Percentiles rank a stretch among this genome's conserved stretches.
These are phyloP conservation scores for Sugiyamaella pinicola DNA, from an alignment of 1,139 yeast species.

Conservation along the genomic window DNA sequence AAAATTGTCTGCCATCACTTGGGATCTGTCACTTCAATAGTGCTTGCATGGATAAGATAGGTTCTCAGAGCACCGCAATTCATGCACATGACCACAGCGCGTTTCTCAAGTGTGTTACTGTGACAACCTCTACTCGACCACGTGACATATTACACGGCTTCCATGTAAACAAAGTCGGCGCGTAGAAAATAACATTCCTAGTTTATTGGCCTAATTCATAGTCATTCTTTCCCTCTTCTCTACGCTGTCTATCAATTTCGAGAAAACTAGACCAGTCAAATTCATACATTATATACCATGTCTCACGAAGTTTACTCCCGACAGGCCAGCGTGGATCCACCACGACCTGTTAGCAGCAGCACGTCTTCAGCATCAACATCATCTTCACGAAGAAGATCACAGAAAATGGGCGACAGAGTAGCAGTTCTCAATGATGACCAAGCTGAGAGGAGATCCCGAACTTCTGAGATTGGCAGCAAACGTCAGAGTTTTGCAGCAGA, in stretches of 20 bases:
- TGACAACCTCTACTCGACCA: not conserved
- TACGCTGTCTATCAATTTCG: too few species aligned
- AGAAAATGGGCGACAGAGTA: conserved; percentile 18
- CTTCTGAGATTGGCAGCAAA: conserved; percentile 22
- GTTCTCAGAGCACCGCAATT: too few species aligned
- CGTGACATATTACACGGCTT: not conserved
- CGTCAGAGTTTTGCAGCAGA: conserved; percentile 26
- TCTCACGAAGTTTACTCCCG: conserved; percentile 9
- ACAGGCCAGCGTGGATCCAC: not conserved
- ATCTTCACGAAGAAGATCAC: conserved; percentile 16
- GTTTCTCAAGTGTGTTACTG: not conserved
- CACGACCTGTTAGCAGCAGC: not conserved
- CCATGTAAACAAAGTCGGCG: conserved; percentile 1
- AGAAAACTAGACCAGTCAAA: too few species aligned
- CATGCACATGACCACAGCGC: too few species aligned
- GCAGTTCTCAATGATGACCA: conserved; percentile 37
- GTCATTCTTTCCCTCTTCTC: too few species aligned
- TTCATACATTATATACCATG: not conserved
- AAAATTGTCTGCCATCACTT: too few species aligned
- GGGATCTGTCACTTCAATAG: too few species aligned
- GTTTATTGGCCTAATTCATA: too few species aligned
- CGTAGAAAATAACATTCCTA: not conserved
- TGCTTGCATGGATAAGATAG: too few species aligned
- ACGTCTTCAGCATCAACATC: conserved; percentile 6
- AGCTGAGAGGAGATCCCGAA: conserved; percentile 37